Evolutionary conservation across 2,329 filamentous ascomycete species (phyloP), one percentile per base, ranked within the genome.

Genomic region (Fusarium sp.): DNA sequence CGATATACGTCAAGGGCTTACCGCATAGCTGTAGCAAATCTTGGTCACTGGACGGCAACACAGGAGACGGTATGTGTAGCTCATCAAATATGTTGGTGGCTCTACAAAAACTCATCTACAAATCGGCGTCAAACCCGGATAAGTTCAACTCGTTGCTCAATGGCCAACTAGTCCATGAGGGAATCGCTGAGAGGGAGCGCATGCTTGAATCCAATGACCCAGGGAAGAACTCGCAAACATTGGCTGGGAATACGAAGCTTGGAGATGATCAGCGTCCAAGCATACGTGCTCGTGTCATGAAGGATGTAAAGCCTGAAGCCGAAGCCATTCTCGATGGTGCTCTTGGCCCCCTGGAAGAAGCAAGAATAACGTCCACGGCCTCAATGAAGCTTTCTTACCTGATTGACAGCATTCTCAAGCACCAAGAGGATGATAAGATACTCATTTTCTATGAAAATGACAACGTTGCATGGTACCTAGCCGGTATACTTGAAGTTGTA

Each of bases 361-460:
- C 91, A 0, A 85, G 80, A 55, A 83, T 97, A 20, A 81, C 92
- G n/a, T 93, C 92, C 6, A 97, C 94, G 0, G 88, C 89, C 0
- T 97, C 94, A 0, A 89, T 92, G 0, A 98, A 98, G 78, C 83
- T 97, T 4, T 94, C 92, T 4, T 97, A 97, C 74, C 82, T 97
- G 8, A 81, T 97, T 18, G 91, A 94, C 55, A 85, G 88, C 33
- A 89, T 97, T 13, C 78, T 89, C 7, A 82, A 86, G 53, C 84
- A 94, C 65, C 88, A 96, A 54, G 78, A 84, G 1, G 80, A 85
- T 0, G 94, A 97, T 74, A 97, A 97, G 78, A 96, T 97, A 5
- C 88, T 97, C 53, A 86, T 97, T 11, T 98, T 98, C 77, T 97
- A 97, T 77, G 93, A 97, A 64, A 91, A 92, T 33, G 91, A 96